Base-by-base conservation (phyloP, 2,329 filamentous ascomycete genomes). In the Colletotrichum sansevieriae region DNA sequence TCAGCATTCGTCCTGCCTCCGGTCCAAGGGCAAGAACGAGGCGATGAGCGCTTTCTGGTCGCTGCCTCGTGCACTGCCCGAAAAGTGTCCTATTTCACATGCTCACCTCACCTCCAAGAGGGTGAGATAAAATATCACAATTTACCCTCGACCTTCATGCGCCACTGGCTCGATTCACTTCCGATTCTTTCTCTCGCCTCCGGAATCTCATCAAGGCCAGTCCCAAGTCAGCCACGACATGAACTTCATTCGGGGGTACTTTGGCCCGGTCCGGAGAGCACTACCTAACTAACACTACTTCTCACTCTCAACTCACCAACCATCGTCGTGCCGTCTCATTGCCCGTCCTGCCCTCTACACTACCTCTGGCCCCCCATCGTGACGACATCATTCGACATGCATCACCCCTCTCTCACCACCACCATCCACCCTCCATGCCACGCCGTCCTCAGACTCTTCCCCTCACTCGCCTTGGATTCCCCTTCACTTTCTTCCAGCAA, bases 351-450 rank as follows among this genome's bases (percentile, higher is more conserved):
- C 37, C 18, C 35, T 51, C 10, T 22, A 29, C 25, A 4, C 25
- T 4, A 4, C 25, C 25, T 4, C 25, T 4, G 4, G 4, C 46
- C 37, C 55, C 13, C 54, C 61, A 65, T 68, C 65, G 61, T 49
- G 65, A 58, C 61, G 62, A 68, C 65, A 61, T 68, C 65, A 65
- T 68, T 44, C 61, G 54, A 55, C 65, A 65, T 68, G 61, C 61
- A 68, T 54, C 55, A 58, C 41, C 62, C 65, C 61, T 68, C 65
- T 61, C 13, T 18, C 35, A 64, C 46, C 35, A 64, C 37, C 44
- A 58, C 29, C 61, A 54, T 20, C 47, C 54, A 59, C 46, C 22
- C 12, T n/a, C 55, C 18, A 13, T 35, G 49, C 41, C 20, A 55
- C 33, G 46, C 25, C 35, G 20, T 12, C 35, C 37, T 35, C 18